Evolutionary conservation across 1,284 basidiomycete genomes (phyloP).

Genomic region (Cryptococcus hybrid): DNA sequence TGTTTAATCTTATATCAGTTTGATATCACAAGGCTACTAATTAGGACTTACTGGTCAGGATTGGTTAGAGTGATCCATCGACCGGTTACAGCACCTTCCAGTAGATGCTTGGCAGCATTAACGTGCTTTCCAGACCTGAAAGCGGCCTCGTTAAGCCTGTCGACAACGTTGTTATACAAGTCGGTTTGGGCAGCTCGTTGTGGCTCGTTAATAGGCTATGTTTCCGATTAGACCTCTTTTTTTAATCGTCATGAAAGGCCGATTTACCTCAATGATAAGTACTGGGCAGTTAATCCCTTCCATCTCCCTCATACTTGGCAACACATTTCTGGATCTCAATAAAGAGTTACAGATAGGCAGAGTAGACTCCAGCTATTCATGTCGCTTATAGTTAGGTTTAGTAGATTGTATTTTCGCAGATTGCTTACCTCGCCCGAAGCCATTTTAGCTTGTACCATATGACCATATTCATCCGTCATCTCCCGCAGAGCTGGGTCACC

Average conservation of each 20-base stretch:
- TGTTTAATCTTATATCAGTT: background rate
- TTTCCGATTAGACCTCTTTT: background rate
- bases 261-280: constrained; percentile 17
- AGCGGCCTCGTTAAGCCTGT: background rate
- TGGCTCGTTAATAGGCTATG: too few relatives aligned
- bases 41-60: constrained; percentile 19
- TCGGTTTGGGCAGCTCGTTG: too few relatives aligned
- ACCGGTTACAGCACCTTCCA: constrained; percentile 6
- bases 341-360: constrained; percentile 9
- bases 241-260: background rate
- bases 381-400: background rate
- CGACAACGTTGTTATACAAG: background rate
- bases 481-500: constrained; percentile 16
- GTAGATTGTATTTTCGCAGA: background rate
- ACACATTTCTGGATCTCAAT: background rate
- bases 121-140: too few relatives aligned
- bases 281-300: constrained; percentile 6
- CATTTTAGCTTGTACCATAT: constrained; percentile 11
- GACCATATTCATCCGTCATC: constrained; percentile 19
- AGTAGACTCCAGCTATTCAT: constrained; percentile 5
- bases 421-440: constrained; percentile 8
- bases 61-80: constrained; percentile 21
- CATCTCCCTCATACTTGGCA: constrained; percentile 3
- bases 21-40: background rate
- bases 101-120: background rate